Conservation (phyloP, 83 land plant genomes). For the Isoetes engelmannii region DNA sequence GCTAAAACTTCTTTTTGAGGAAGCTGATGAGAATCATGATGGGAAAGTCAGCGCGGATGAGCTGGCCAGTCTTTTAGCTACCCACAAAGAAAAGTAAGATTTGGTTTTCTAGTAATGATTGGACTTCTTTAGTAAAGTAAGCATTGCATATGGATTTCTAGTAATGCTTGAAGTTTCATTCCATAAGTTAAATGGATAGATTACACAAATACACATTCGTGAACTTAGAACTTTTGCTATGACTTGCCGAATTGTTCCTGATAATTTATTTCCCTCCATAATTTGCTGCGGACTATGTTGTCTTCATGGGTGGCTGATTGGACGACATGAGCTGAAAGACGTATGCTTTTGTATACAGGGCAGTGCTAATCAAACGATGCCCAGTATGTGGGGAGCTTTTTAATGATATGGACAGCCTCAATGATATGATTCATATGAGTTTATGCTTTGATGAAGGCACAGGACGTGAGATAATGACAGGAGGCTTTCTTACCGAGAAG, state of each 20-base stretch:
- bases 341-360: constrained; percentile 31
- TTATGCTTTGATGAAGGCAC: constrained; percentile 97
- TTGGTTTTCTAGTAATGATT: neutral
- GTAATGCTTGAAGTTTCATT: neutral
- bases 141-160: neutral
- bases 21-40: constrained; percentile 77
- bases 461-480: constrained; percentile 87
- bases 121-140: neutral
- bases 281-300: too few species aligned
- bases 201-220: too few species aligned
- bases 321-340: too few species aligned
- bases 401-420: constrained; percentile 43
- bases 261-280: too few species aligned
- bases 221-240: too few species aligned
- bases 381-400: constrained; percentile 94
- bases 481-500: constrained; percentile 89
- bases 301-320: too few species aligned
- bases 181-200: too few species aligned
- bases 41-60: constrained; percentile 90
- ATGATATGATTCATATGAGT: constrained; percentile 76
- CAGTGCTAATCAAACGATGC: constrained; percentile 59
- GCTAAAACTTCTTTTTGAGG: constrained; percentile 63
- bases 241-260: too few species aligned
- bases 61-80: constrained; percentile 65
- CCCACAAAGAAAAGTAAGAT: constrained; percentile 58